Base-by-base conservation (phyloP, 2,329 filamentous ascomycete genomes). In the Fusarium mangiferae region DNA sequence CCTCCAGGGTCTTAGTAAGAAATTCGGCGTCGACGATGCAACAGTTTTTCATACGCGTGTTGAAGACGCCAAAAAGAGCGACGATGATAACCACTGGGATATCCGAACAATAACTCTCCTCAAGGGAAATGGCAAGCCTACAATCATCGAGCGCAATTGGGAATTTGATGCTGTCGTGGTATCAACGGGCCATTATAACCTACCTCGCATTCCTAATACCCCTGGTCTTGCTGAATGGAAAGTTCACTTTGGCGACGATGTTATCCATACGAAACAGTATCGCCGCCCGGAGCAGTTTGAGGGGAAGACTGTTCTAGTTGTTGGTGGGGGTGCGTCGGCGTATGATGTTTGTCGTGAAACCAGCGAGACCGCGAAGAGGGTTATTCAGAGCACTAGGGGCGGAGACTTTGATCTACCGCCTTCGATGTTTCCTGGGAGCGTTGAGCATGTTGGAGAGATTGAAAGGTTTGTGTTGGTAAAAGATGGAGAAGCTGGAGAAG, bases 201-300 rank as follows among this genome's bases (percentile, higher is more conserved):
- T 91, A 2, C 90, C 90, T 0, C 88, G 87, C 64, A 82, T 93
- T 3, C 92, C 92, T 0, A 84, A 88, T 45, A 87, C 92, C 7
- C 80, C 84, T 0, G 92, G 92, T 0, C 83, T 93, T 8, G 79
- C 83, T 33, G 83, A 84, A 22, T 93, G 89, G 89, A 89, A 91
- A 76, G 59, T 80, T 17, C 75, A 77, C 7, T 90, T 88, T 70
- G 88, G 89, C 0, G 84, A 83, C 0, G 77, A 82, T 8, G 86
- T 94, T 26, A 86, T 85, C 7, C 92, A 94, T 77, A 94, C 93
- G 1, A 96, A 95, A 78, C 88, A 88, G 70, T 96, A 94, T 76
- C 88, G 93, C 14, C 87, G 83, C 0, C 89, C 93, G 0, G 85
- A 90, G 22, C 78, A 84, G 2, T 94, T 90, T 75, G 79, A 79